Evolutionary conservation across 192 early-diverging fungal species (phyloP), one percentile per base, ranked within the genome.

Genomic region (Gryganskiella cystojenkinii): DNA sequence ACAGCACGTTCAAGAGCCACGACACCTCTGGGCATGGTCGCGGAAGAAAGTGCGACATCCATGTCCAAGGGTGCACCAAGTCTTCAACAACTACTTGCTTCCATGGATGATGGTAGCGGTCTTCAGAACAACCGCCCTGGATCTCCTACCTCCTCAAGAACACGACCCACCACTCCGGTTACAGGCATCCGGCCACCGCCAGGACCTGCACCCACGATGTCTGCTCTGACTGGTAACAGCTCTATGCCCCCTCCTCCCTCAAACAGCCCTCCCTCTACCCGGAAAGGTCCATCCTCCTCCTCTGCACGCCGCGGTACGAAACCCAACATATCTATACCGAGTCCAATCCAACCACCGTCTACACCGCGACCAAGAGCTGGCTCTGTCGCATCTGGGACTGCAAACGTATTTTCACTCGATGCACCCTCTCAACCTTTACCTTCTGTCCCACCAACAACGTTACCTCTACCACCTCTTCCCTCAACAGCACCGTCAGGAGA

Each of bases 81-180:
- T 15, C 61, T 61, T n/a, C 71, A 74, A 24, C 64, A 74, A 35
- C 56, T 74, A 25, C 17, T 66, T 20, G 61, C 58, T 2, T 64
- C 64, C 7, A 49, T 58, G 44, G 71, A 61, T 11, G 56, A 67
- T 56, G 64, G 63, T 8, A 25, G 35, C 7, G 49, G 33, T 19
- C 2, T 37, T 8, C 52, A 60, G 37, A 20, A 33, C 24, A 71
- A 56, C 33, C 47, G 64, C 42, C 49, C 71, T 4, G 27, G 34
- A 0, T 28, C 61, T 9, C 55, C 70, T 3, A 27, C 33, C 25
- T 51, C 57, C 2, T 35, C 57, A 8, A 46, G 37, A 22, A 45
- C 71, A 20, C 31, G 71, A 24, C 54, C 71, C 17, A 73, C 71
- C 31, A 73, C 71, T 4, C 71, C 71, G 6, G 50, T 65, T 10